Conservation (phyloP, 345 rosid genomes). For the Angophora floribunda region DNA sequence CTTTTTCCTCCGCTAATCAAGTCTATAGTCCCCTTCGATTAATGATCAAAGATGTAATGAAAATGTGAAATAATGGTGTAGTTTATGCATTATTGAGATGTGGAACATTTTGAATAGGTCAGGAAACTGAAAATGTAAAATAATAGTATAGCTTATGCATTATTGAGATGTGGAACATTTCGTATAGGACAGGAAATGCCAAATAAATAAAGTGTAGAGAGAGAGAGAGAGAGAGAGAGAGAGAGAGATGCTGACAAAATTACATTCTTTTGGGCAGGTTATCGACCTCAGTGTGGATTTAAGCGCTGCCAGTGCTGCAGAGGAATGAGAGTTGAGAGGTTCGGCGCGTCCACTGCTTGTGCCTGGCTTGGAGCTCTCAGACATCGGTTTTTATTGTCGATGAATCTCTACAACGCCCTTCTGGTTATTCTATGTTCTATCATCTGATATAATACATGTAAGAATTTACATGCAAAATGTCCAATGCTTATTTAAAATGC, state of each 20-base stretch:
- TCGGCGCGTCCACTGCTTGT: not conserved
- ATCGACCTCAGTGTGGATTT: slow-evolving; percentile 85
- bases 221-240: not conserved
- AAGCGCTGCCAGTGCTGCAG: slow-evolving; percentile 91
- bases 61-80: not conserved
- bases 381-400: not conserved
- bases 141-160: no score
- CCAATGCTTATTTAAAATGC: not conserved
- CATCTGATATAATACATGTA: not conserved
- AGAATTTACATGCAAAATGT: not conserved
- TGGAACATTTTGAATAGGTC: not conserved
- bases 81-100: not conserved
- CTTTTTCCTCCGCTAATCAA: not conserved
- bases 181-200: not conserved
- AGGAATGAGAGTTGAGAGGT: slow-evolving; percentile 37
- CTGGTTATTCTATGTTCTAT: not conserved
- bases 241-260: not conserved
- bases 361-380: not conserved
- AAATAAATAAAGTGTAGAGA: not conserved
- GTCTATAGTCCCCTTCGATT: not conserved
- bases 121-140: no score
- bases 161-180: no score
- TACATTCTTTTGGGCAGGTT: slow-evolving; percentile 22
- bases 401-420: not conserved
- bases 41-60: not conserved